Base-by-base conservation (phyloP, 202 grass and related monocot species). In the Digitaria exilis region DNA sequence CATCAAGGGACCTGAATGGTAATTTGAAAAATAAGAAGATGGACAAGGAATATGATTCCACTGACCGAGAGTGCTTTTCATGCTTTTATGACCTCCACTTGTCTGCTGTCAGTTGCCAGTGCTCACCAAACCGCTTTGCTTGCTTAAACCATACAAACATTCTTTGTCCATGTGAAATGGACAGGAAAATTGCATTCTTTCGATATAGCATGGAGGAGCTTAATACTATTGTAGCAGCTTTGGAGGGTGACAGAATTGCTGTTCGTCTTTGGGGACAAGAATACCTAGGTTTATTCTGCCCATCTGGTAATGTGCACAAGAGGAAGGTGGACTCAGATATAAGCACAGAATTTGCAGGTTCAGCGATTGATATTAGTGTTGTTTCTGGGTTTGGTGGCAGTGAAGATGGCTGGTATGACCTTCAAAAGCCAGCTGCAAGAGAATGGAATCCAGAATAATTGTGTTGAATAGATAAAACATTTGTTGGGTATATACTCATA, bases 21-120 rank as follows among this genome's bases (percentile, higher is more conserved):
- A 31, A 65, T 51, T 70, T 85, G 72, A 81, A 81, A 48, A 46
- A 50, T 25, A 93, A 83, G 85, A 98, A 69, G 70, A 94, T 96
- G 85, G 87, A 87, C 52, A 39, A 48, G 56, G 82, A 86, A 81
- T 92, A 98, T 69, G 81, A 85, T 79, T 92, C 87, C 56, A 80
- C 71, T 43, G 96, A 98, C 21, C 79, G 87, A 41, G 96, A 96
- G 76, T 98, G 96, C 67, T 98, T 92, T 90, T 90, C 57, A 46
- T 98, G 96, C 66, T 96, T 87, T 77, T 98, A 96, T 80, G 96
- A 98, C 80, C 91, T 98, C 7, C 83, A 98, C 73, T 82, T 98
- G 28, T 98, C 96, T 58, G 91, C 93, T 87, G 86, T 81, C 80
- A 78, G 77, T 48, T 98, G 96, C 81, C 80, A 90, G 60, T 98